Base-by-base conservation (phyloP, 352 stramenopile genomes). In the Phytopythium kandeliae region DNA sequence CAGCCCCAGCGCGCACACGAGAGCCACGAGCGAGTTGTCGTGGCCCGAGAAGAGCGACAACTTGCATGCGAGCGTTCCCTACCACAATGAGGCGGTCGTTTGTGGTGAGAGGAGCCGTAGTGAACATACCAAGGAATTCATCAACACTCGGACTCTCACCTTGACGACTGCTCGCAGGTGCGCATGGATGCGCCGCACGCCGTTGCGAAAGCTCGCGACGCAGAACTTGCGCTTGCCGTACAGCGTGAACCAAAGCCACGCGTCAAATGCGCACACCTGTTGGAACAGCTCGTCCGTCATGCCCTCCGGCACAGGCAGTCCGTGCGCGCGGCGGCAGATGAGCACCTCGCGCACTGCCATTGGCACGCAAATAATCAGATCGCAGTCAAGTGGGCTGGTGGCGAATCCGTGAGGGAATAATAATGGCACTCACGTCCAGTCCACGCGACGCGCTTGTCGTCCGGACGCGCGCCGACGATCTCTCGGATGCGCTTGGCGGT, bases 11-110 rank as follows among this genome's bases (percentile, higher is more conserved):
- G 82, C 82, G 31, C 71, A 75, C 24, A 84, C 60, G 21, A 90
- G 58, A 40, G 78, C 78, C 26, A 92, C 77, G 16, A 92, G 62
- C 49, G 82, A 88, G 60, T 90, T 90, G 59, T 92, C 78, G 59
- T 92, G 82, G 0, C 71, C 77, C 0, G 82, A 92, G 63, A 89
- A 86, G 1, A 92, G 62, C 38, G 82, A 85, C 36, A 92, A 33
- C 45, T 77, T 85, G 64, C 78, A 70, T 8, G 47, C 48, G 31
- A 51, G 19, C 17, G 7, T 26, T 15, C 17, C 44, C 44, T 51
- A 17, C 26, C 4, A 19, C 19, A 31, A 31, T 31, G 4, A 31
- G 4, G 28, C 4, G 28, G 4, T 31, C 28, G 28, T 31, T 4
- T 4, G 28, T 31, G 4, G 28, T n/a, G n/a, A n/a, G n/a, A 28